A percentile compares a stretch with the other conserved stretches of the same genome.
Evolutionary conservation across 768 basidiomycete species (phyloP).

Genomic region (Kwoniella sp.): DNA sequence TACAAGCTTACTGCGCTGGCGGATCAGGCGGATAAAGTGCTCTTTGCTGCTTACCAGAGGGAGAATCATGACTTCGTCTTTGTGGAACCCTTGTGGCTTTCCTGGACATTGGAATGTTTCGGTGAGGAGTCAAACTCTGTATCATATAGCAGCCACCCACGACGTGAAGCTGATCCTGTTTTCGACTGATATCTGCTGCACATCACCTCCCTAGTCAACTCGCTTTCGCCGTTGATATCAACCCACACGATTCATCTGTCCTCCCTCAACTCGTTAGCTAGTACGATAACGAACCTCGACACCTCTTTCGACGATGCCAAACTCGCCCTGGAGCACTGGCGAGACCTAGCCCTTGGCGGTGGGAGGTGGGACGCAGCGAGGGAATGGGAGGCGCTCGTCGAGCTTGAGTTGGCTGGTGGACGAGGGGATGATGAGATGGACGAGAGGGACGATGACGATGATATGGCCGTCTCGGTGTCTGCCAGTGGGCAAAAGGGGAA

Average conservation of each 20-base stretch:
- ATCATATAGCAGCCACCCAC: background rate
- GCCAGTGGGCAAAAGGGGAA: constrained; percentile 11
- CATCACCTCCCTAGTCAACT: constrained; percentile 31
- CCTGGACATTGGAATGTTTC: constrained; percentile 48
- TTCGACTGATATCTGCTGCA: background rate
- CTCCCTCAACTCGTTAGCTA: constrained; percentile 22
- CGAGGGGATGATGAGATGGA: constrained; percentile 22
- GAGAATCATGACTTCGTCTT: constrained; percentile 28
- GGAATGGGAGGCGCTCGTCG: constrained; percentile 50
- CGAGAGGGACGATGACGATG: constrained; percentile 22
- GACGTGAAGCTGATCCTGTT: background rate
- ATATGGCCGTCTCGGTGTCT: constrained; percentile 3
- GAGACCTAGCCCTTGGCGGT: constrained; percentile 35
- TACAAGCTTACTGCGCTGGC: constrained; percentile 35
- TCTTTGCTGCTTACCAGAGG: constrained; percentile 37
- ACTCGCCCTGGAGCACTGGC: constrained; percentile 40
- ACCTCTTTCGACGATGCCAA: constrained; percentile 45
- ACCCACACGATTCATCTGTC: constrained; percentile 35
- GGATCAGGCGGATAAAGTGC: constrained; percentile 45
- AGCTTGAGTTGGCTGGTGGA: constrained; percentile 30
- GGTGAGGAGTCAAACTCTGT: constrained; percentile 37
- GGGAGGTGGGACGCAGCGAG: constrained; percentile 30
- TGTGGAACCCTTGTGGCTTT: constrained; percentile 42
- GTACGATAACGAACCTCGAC: constrained; percentile 22
- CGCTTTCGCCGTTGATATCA: constrained; percentile 30